Evolutionary conservation across 768 basidiomycete species (phyloP).

Genomic region (Leccinum truebloodii): DNA sequence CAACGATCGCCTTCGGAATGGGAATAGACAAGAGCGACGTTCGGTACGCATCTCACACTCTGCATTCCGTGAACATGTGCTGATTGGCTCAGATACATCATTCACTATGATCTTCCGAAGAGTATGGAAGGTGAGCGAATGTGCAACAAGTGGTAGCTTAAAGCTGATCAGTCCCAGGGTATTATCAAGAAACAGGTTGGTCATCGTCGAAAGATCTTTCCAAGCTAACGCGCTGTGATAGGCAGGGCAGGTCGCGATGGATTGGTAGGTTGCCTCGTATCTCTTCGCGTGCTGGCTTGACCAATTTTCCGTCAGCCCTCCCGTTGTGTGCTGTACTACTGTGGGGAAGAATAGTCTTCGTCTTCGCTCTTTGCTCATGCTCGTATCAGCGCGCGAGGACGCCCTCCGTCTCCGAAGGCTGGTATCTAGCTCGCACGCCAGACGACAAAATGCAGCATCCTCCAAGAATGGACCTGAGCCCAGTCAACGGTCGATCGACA

Average conservation of each 20-base stretch:
- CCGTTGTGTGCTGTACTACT: conserved; percentile 83
- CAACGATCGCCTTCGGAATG: conserved; percentile 84
- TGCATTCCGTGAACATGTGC: background rate
- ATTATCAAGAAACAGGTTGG: conserved; percentile 84
- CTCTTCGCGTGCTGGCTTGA: background rate
- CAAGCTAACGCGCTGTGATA: conserved; percentile 27
- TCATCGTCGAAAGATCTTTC: background rate
- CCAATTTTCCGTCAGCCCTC: conserved; percentile 50
- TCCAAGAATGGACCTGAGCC: conserved; percentile 55
- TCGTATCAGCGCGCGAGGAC: conserved; percentile 69
- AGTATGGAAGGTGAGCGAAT: conserved; percentile 68
- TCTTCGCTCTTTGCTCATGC: background rate
- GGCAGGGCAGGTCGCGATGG: conserved; percentile 83
- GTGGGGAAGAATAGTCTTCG: conserved; percentile 38
- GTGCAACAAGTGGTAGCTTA: background rate
- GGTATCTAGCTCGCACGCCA: conserved; percentile 48
- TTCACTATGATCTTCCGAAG: conserved; percentile 82
- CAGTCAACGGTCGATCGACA: conserved; percentile 66
- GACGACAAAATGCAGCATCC: conserved; percentile 44
- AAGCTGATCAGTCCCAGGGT: conserved; percentile 47
- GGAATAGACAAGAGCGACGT: conserved; percentile 86
- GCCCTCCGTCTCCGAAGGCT: conserved; percentile 54
- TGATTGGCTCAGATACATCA: conserved; percentile 54
- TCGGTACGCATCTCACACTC: conserved; percentile 40
- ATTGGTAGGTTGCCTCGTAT: conserved; percentile 42